Evolutionary conservation across 768 basidiomycete species (phyloP), one percentile per base, ranked within the genome.

Genomic region (Trametes meyenii): DNA sequence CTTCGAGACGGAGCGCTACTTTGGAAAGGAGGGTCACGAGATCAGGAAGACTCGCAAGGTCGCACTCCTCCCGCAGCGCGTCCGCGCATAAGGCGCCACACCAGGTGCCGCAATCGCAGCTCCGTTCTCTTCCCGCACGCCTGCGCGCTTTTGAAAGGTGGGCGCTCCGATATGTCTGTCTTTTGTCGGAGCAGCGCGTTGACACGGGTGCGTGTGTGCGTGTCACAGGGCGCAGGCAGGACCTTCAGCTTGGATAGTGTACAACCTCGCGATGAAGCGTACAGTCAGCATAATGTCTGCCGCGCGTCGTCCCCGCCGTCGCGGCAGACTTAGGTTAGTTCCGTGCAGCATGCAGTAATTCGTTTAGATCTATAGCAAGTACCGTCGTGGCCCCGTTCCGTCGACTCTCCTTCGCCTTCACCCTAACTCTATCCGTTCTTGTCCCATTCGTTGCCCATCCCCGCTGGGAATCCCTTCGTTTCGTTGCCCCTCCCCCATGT

Each of bases 1-100:
- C 35, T 91, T 90, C 68, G 83, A 88, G 68, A 81, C 83, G n/a
- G 84, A 84, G 70, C 75, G 89, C 53, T 91, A 91, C 70, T 90
- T 91, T 69, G 85, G 85, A 23, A 83, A 81, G 69, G 71, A 68
- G 0, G 89, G 86, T 13, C 75, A 66, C 46, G 71, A 76, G 50
- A 78, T 89, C 51, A 88, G 86, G 74, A 73, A 73, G 39, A 78
- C 75, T 14, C 79, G 84, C 38, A 66, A 82, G 21, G 79, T 90
- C 44, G 75, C 77, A 19, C 77, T 90, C 64, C 79, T 83, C 60
- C 81, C 81, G 23, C 58, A 60, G 55, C 63, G 55, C 54, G 49
- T 51, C n/a, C 49, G 49, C 57, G 49, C 40, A 11, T 58, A 29
- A 50, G 40, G 55, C 48, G 40, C 40, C 40, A 38, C 48, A 33